These are phyloP conservation scores for Umbilicaria muhlenbergii DNA, from an alignment of 495 filamentous ascomycete species.

Conservation along the genomic window DNA sequence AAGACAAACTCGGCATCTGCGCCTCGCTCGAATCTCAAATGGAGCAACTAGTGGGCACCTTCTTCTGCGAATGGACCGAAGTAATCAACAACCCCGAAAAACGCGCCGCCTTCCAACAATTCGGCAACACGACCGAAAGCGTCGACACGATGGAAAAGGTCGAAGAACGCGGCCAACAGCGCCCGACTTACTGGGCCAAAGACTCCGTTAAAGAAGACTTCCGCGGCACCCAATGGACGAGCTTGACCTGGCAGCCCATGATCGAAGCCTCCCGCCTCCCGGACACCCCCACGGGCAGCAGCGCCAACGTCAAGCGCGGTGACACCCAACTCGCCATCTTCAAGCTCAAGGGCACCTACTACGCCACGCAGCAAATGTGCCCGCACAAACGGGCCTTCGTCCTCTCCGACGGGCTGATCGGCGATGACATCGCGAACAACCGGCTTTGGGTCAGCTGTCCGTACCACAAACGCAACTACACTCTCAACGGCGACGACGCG, in stretches of 20 bases:
- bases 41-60: conserved; percentile 74
- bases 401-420: conserved; percentile 73
- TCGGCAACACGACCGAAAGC: conserved; percentile 68
- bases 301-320: conserved; percentile 64
- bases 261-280: conserved; percentile 58
- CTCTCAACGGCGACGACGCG: conserved; percentile 48
- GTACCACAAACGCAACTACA: conserved; percentile 85
- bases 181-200: conserved; percentile 75
- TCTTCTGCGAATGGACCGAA: conserved; percentile 93
- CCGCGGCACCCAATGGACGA: conserved; percentile 55
- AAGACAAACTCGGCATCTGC: conserved; percentile 81
- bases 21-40: conserved; percentile 81
- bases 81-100: conserved; percentile 55
- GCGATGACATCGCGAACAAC: conserved; percentile 40
- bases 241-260: conserved; percentile 71
- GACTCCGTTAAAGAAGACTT: conserved; percentile 59
- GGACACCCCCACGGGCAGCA: conserved; percentile 53
- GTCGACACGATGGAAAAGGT: conserved; percentile 58
- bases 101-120: conserved; percentile 66
- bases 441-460: conserved; percentile 83
- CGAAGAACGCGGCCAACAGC: conserved; percentile 55
- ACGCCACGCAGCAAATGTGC: conserved; percentile 96
- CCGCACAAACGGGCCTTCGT: conserved; percentile 91
- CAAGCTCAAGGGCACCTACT: conserved; percentile 69
- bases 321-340: conserved; percentile 90